Base-by-base conservation (phyloP, 1,284 basidiomycete species). In the Trametes hirsuta region DNA sequence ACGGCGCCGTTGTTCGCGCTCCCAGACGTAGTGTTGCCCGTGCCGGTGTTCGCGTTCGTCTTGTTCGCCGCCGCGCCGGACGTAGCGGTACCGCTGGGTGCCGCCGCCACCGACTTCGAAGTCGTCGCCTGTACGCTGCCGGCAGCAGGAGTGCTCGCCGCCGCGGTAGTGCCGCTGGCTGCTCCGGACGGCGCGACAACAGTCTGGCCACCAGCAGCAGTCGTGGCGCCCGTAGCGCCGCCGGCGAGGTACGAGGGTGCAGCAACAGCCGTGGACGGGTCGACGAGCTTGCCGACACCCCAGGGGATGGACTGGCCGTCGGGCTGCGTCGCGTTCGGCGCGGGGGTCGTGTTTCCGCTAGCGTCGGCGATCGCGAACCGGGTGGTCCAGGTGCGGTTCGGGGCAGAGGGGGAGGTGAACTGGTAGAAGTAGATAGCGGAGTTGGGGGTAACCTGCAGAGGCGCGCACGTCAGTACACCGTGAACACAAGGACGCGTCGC, bases 361-460 rank as follows among this genome's bases (percentile, higher is more conserved):
- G 80, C 54, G 41, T 81, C 81, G 0, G 89, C 85, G 69, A 95
- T 92, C 42, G 88, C 79, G 80, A 94, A 95, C 41, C 93, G 88
- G 8, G 84, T 87, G 0, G 93, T 93, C 92, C 93, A 95, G 18
- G 79, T 78, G 46, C 79, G 80, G 65, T 78, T 74, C 30, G 70
- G 3, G 0, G 80, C 70, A 4, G 65, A 67, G 0, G 80, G 73
- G 3, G 82, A 73, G 14, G 82, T 79, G 77, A 87, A 92, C 70
- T 91, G 88, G 74, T 90, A 92, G 79, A 94, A 93, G 76, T 92
- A 94, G 66, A 93, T 86, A 30, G 84, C 73, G 2, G 91, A 80
- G 72, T 89, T 80, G 40, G 86, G 84, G n/a, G 76, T 77, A 22
- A 95, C 91, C 80, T 88, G 51, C 8, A 18, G 12, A 9, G 6